Conservation (phyloP, 2,329 filamentous ascomycete species). For the Penicillium nordicum region DNA sequence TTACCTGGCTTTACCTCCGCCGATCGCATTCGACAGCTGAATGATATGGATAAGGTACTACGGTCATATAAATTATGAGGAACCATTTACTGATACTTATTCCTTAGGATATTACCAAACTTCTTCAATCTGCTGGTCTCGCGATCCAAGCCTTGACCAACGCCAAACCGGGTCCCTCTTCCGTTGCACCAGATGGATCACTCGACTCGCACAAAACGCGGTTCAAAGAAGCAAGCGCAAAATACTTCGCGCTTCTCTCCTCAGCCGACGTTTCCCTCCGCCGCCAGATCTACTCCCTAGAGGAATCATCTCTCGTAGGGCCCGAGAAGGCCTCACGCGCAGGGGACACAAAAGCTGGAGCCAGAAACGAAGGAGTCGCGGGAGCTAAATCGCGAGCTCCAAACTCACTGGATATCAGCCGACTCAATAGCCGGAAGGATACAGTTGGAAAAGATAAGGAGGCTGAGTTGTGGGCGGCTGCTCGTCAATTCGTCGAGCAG, state of each 20-base stretch:
- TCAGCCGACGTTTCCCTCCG: slow-evolving; percentile 71
- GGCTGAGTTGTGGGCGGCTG: slow-evolving; percentile 69
- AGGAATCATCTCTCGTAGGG: slow-evolving; percentile 73
- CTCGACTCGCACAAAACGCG: slow-evolving; percentile 57
- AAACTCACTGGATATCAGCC: slow-evolving; percentile 75
- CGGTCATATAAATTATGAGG: not conserved
- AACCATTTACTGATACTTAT: not conserved
- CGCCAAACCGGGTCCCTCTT: slow-evolving; percentile 36
- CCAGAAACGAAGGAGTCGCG: slow-evolving; percentile 25
- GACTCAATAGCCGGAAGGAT: slow-evolving; percentile 81
- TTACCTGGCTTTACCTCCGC: slow-evolving; percentile 60
- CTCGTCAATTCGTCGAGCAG: slow-evolving; percentile 53
- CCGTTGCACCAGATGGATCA: slow-evolving; percentile 37
- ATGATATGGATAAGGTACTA: slow-evolving; percentile 67
- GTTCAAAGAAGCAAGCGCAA: slow-evolving; percentile 53
- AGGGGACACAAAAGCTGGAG: slow-evolving; percentile 29
- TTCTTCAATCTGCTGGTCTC: slow-evolving; percentile 58
- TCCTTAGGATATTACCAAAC: slow-evolving; percentile 48
- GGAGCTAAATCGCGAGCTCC: slow-evolving; percentile 33
- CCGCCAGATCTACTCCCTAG: slow-evolving; percentile 71
- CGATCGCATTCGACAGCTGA: slow-evolving; percentile 77
- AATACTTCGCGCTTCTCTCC: slow-evolving; percentile 71
- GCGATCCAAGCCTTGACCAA: slow-evolving; percentile 63
- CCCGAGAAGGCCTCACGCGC: slow-evolving; percentile 39
- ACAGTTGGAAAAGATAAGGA: slow-evolving; percentile 81